Evolutionary conservation across 2,329 filamentous ascomycete species (phyloP).

Genomic region (Diatrype stigma): DNA sequence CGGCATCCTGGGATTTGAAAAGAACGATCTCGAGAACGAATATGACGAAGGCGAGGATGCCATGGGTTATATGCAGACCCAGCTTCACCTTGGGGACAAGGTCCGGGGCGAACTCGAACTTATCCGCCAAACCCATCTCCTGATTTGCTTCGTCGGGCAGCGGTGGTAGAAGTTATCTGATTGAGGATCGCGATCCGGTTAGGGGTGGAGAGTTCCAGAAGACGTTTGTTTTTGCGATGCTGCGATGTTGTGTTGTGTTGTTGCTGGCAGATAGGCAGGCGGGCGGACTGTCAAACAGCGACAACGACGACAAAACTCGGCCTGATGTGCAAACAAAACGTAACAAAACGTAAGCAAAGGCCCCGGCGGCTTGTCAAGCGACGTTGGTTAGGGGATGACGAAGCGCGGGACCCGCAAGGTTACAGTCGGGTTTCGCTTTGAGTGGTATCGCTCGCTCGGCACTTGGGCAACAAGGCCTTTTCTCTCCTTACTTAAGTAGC

Average conservation of each 20-base stretch:
- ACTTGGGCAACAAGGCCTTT: background rate
- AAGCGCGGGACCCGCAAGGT: background rate
- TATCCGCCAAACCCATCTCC: constrained; percentile 37
- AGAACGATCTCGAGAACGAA: constrained; percentile 59
- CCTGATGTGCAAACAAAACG: background rate
- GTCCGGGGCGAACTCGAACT: constrained; percentile 50
- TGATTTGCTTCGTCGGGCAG: constrained; percentile 3
- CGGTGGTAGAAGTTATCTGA: too few relatives aligned
- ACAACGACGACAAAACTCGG: background rate
- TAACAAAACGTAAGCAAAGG: background rate
- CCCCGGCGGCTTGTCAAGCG: background rate
- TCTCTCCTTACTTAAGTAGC: background rate
- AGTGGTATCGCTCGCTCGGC: background rate
- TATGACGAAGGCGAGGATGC: constrained; percentile 49
- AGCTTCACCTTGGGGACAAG: constrained; percentile 54
- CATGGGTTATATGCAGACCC: constrained; percentile 52
- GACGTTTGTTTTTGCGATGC: too few relatives aligned
- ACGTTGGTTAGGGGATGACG: background rate
- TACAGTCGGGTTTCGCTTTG: background rate
- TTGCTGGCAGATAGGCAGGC: too few relatives aligned
- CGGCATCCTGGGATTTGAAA: constrained; percentile 45
- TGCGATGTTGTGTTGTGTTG: too few relatives aligned
- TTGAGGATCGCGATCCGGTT: too few relatives aligned
- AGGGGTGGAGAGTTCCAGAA: too few relatives aligned
- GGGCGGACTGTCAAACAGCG: too few relatives aligned